Conservation (phyloP, 1,284 basidiomycete species). For the Wolfiporia cocos region DNA sequence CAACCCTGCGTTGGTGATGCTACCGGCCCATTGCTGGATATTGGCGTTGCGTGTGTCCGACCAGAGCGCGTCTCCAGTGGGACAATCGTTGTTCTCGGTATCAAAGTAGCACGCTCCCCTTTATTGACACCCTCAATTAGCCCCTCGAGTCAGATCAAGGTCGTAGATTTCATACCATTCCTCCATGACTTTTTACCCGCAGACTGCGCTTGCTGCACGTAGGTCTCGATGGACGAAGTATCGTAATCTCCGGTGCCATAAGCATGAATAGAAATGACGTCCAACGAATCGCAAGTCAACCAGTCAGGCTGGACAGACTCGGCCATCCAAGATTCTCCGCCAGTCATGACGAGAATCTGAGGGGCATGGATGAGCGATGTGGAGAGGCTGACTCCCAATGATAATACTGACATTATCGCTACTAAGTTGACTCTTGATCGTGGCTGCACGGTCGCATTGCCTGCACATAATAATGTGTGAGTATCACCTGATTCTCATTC, state of each 20-base stretch:
- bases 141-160: background rate
- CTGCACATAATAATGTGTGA: too few species aligned
- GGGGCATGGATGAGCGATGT: too few species aligned
- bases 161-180: slow-evolving; percentile 27
- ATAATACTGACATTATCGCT: slow-evolving; percentile 23
- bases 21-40: slow-evolving; percentile 28
- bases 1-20: slow-evolving; percentile 29
- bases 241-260: slow-evolving; percentile 29
- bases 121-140: too few species aligned
- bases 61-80: slow-evolving; percentile 17
- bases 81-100: slow-evolving; percentile 28
- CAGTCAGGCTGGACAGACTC: slow-evolving; percentile 31
- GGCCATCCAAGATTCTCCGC: slow-evolving; percentile 31
- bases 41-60: slow-evolving; percentile 23
- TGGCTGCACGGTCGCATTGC: slow-evolving; percentile 33
- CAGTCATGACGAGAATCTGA: slow-evolving; percentile 31
- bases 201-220: slow-evolving; percentile 24
- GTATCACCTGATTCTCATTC: too few species aligned
- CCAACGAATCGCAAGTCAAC: slow-evolving; percentile 27
- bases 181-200: slow-evolving; percentile 30
- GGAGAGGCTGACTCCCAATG: too few species aligned
- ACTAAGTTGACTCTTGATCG: slow-evolving; percentile 28
- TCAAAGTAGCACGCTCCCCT: slow-evolving; percentile 29
- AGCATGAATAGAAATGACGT: slow-evolving; percentile 35
- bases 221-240: slow-evolving; percentile 24